These are phyloP conservation scores for Arctium lappa DNA, from an alignment of 129 eudicot species.

Conservation along the genomic window DNA sequence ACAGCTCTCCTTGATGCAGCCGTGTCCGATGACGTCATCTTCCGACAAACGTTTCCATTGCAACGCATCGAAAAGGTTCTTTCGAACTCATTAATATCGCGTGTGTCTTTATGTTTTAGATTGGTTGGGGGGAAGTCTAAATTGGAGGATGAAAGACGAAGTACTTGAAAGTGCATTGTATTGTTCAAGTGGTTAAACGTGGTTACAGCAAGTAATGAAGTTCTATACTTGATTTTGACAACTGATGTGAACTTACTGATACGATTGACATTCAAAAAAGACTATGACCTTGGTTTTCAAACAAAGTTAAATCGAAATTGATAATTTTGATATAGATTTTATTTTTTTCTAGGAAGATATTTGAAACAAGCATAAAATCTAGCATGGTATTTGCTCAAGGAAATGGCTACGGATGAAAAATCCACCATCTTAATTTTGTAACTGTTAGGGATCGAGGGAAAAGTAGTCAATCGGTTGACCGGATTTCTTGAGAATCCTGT, in stretches of 20 bases:
- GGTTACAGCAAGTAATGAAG: neutral
- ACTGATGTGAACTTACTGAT: slow-evolving; percentile 1
- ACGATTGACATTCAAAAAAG: neutral
- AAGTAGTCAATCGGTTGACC: too few species aligned
- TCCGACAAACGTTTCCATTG: slow-evolving; percentile 40
- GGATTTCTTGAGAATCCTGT: too few species aligned
- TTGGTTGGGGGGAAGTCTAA: neutral
- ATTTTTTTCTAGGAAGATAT: neutral
- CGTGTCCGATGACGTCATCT: slow-evolving; percentile 42
- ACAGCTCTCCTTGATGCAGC: slow-evolving; percentile 42
- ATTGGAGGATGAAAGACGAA: slow-evolving; percentile 1
- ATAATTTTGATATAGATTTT: neutral
- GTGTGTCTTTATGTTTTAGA: neutral
- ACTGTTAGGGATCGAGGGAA: too few species aligned
- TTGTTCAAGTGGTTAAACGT: slow-evolving; percentile 4
- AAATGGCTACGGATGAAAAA: neutral
- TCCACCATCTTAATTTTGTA: neutral
- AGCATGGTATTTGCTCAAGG: neutral
- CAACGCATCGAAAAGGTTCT: slow-evolving; percentile 60
- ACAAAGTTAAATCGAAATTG: neutral
- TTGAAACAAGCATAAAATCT: too few species aligned
- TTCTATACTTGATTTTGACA: neutral
- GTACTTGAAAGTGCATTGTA: slow-evolving; percentile 18
- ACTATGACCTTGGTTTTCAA: neutral
- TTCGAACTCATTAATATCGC: neutral